These are phyloP conservation scores for Phoenix roebelenii DNA, from an alignment of 176 grass and related monocot genomes.

Conservation along the genomic window DNA sequence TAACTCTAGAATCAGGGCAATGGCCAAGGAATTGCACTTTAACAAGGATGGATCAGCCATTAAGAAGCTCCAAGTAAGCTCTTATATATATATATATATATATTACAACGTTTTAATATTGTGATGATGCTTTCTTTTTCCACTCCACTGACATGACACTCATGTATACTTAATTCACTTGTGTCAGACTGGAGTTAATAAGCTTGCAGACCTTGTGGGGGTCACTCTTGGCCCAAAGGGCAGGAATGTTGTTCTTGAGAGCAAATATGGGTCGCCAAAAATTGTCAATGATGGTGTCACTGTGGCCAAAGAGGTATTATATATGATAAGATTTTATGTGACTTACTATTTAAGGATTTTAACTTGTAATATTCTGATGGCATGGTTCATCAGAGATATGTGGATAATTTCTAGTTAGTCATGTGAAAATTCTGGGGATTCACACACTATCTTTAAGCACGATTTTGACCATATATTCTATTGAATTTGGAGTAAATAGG, in stretches of 20 bases:
- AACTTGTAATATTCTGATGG: no score
- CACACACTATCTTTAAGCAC: no score
- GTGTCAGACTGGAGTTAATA: constrained; percentile 73
- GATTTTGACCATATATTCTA: no score
- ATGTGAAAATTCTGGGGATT: no score
- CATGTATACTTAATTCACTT: neutral
- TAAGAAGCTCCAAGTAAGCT: constrained; percentile 74
- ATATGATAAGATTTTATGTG: no score
- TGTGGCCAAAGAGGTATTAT: constrained; percentile 26
- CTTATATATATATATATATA: no score
- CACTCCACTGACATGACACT: neutral
- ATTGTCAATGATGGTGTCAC: constrained; percentile 68
- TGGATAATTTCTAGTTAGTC: no score
- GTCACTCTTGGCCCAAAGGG: constrained; percentile 90
- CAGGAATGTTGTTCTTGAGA: constrained; percentile 89
- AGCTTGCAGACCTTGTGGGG: constrained; percentile 85
- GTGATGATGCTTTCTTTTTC: neutral
- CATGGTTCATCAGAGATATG: no score
- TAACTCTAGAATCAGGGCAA: constrained; percentile 17
- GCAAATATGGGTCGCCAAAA: constrained; percentile 89
- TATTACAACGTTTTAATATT: no score
- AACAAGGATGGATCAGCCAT: constrained; percentile 93
- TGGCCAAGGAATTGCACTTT: constrained; percentile 86
- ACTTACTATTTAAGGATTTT: no score
- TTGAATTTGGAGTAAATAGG: no score